Base-by-base conservation (phyloP, 176 grass and related monocot species). In the Hyparrhenia diplandra region DNA sequence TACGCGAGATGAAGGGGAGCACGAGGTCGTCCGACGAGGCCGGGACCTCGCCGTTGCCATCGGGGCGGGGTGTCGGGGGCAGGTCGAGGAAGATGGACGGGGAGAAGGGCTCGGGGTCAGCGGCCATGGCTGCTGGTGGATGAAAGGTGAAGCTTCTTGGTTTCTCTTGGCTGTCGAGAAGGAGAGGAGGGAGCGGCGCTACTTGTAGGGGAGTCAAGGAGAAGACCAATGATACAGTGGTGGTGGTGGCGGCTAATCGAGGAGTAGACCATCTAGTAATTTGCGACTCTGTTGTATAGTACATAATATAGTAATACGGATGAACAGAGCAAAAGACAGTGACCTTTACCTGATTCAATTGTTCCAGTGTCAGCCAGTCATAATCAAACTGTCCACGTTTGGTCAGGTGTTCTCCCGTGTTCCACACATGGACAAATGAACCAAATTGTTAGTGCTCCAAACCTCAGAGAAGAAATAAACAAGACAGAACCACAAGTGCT, bases 1-100 rank as follows among this genome's bases (percentile, higher is more conserved):
- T 84, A 39, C 51, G 85, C 20, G 75, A 30, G 31, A 96, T 96
- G 47, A 52, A 52, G 6, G 47, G 47, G 47, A 52, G 47, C 1
- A n/a, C n/a, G n/a, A n/a, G n/a, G n/a, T n/a, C n/a, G n/a, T n/a
- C n/a, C n/a, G n/a, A n/a, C 17, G 47, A 52, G n/a, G n/a, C 13
- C 13, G n/a, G 69, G 23, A 45, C 79, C 12, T 20, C 47, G 18
- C 42, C 49, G 49, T 54, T 54, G 17, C 47, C 47, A 52, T 17
- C 47, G 17, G 17, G 47, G 6, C 47, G 47, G 47, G 47, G 17
- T 5, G 47, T 52, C 47, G 47, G 47, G n/a, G n/a, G n/a, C n/a
- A n/a, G n/a, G n/a, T n/a, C n/a, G n/a, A n/a, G n/a, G n/a, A n/a
- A n/a, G n/a, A n/a, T n/a, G n/a, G n/a, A n/a, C n/a, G n/a, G n/a